phyloP scores from a whole-genome alignment of 768 basidiomycete genomes.

The Mycena indigotica region DNA sequence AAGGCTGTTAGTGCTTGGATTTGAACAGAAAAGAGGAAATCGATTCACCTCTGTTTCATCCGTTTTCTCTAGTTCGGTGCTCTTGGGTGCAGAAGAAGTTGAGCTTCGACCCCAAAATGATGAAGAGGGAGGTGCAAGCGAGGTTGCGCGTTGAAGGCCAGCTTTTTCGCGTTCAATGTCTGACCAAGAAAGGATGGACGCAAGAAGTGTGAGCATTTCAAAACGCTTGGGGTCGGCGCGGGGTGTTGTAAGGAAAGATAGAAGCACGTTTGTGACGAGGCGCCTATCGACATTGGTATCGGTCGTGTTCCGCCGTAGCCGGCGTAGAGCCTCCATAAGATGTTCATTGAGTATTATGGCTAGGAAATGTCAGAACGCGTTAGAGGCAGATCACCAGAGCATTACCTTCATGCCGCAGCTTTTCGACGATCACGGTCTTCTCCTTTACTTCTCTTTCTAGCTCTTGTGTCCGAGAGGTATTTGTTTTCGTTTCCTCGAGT shows the following conservation, averaged over 20 bases:
- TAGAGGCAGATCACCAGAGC: slow-evolving; percentile 4
- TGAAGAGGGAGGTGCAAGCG: slow-evolving; percentile 24
- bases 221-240: slow-evolving; percentile 93
- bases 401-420: slow-evolving; percentile 90
- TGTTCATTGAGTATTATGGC: slow-evolving; percentile 98
- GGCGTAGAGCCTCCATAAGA: slow-evolving; percentile 94
- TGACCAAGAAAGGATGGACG: slow-evolving; percentile 90
- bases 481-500: slow-evolving; percentile 72
- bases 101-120: slow-evolving; percentile 49
- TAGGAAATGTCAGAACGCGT: slow-evolving; percentile 36
- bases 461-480: slow-evolving; percentile 64
- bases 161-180: slow-evolving; percentile 91
- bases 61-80: slow-evolving; percentile 68
- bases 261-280: slow-evolving; percentile 90
- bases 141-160: slow-evolving; percentile 66
- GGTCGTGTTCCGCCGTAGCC: slow-evolving; percentile 81
- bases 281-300: slow-evolving; percentile 93
- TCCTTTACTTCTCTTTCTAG: slow-evolving; percentile 93
- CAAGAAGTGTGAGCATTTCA: slow-evolving; percentile 90
- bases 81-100: slow-evolving; percentile 42
- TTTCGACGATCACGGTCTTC: slow-evolving; percentile 92
- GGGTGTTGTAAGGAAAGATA: slow-evolving; percentile 88
- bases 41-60: slow-evolving; percentile 79
- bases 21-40: background rate
- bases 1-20: background rate